Evolutionary conservation across 441 rosid genomes (phyloP), one percentile per base, ranked within the genome.

Genomic region (Sinapis alba): DNA sequence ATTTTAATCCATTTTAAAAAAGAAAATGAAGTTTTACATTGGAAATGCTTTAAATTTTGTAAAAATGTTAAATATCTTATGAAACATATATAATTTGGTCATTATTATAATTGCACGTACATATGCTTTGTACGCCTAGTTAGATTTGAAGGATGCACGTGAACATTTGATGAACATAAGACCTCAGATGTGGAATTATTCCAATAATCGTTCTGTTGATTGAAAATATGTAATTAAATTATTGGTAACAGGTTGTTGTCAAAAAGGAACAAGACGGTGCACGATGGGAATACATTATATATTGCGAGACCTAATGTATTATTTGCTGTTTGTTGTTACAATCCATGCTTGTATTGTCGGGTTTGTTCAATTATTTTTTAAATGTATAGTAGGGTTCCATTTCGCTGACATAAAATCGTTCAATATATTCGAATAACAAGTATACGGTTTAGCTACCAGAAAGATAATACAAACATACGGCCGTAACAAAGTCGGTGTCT

Each of bases 141-240:
- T 76, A 69, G 79, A 69, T 76, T 54, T 69, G 66, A 69, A 32
- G 59, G 6, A 63, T 69, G 79, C 79, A 76, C 79, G 75, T 63
- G 71, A 63, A 76, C 75, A 62, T 68, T 13, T 62, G 69, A 34
- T 50, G 43, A 16, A 6, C 10, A 59, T 30, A 68, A 62, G 36
- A 51, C 56, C n/a, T 62, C 21, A 69, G 70, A 62, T 62, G 71
- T 56, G 16, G 65, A 57, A 69, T 30, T 43, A 28, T 69, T 69
- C 71, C 53, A 74, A 58, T 30, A 57, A 65, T 65, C 21, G 58
- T 54, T 15, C 36, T 58, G 66, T 74, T 58, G 13, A 11, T 60
- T 7, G 2, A 34, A 50, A n/a, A 28, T 4, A 1, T 62, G 51
- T 38, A 51, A 69, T 19, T 27, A 62, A 27, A 54, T n/a, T 69